Percentiles rank a stretch among this genome's conserved stretches.
Evolutionary conservation across 2,329 filamentous ascomycete genomes (phyloP).

Genomic region (Byssoonygena ceratinophila): DNA sequence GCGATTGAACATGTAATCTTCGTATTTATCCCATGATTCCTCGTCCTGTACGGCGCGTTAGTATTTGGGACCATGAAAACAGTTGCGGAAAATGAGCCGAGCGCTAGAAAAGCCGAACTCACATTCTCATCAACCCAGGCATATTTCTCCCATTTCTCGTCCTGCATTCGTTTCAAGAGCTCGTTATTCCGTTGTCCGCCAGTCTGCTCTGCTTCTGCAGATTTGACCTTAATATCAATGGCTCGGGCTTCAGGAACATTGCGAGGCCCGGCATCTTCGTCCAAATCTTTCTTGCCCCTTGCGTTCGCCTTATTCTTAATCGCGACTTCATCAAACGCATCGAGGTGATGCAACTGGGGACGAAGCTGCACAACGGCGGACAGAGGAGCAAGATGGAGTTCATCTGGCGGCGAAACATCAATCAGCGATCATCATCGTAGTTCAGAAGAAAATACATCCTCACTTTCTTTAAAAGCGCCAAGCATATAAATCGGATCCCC

Average conservation of each 20-base stretch:
- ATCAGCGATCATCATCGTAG: not conserved
- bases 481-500: constrained; percentile 74
- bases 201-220: constrained; percentile 53
- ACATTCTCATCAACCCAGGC: constrained; percentile 59
- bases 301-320: constrained; percentile 24
- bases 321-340: constrained; percentile 62
- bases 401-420: constrained; percentile 41
- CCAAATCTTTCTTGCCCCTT: constrained; percentile 30
- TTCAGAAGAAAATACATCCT: constrained; percentile 21
- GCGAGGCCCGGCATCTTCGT: constrained; percentile 38
- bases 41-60: constrained; percentile 38
- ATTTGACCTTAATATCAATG: constrained; percentile 80
- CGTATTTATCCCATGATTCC: constrained; percentile 65
- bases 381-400: constrained; percentile 76
- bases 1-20: constrained; percentile 56
- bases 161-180: constrained; percentile 65
- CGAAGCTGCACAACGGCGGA: constrained; percentile 77
- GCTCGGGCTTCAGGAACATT: constrained; percentile 53
- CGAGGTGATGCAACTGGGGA: constrained; percentile 85
- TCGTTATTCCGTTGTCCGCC: constrained; percentile 61
- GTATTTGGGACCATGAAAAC: constrained; percentile 10
- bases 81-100: not conserved
- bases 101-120: constrained; percentile 10
- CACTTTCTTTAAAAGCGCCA: constrained; percentile 76
- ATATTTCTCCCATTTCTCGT: constrained; percentile 70